phyloP scores from a whole-genome alignment of 768 basidiomycete genomes.

The Lepiota venenata region DNA sequence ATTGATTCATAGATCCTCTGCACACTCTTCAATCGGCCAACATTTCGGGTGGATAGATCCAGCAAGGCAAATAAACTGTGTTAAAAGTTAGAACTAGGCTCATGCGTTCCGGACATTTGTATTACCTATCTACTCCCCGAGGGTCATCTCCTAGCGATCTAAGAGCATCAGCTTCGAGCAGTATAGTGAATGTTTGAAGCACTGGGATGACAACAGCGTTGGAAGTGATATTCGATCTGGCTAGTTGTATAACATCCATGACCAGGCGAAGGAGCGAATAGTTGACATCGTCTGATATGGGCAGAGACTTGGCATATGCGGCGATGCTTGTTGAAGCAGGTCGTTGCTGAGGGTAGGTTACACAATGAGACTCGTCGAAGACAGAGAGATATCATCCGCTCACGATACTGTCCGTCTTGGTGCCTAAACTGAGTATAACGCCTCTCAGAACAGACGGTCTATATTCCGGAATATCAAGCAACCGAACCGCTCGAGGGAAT shows the following conservation, averaged over 20 bases:
- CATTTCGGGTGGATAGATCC: constrained; percentile 54
- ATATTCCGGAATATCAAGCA: constrained; percentile 63
- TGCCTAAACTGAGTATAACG: constrained; percentile 75
- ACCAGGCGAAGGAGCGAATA: constrained; percentile 54
- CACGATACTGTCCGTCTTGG: constrained; percentile 84
- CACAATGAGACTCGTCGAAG: constrained; percentile 11
- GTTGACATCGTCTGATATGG: constrained; percentile 29
- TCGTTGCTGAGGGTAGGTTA: constrained; percentile 50
- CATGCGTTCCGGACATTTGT: constrained; percentile 30
- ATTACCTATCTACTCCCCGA: constrained; percentile 52
- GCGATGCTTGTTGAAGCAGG: constrained; percentile 61
- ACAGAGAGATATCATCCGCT: constrained; percentile 23
- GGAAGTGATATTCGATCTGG: constrained; percentile 47
- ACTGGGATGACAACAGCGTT: constrained; percentile 83
- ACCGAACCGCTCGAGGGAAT: constrained; percentile 67
- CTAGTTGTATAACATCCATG: constrained; percentile 54
- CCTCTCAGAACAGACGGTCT: constrained; percentile 63
- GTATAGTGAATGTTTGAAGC: constrained; percentile 67
- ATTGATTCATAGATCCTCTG: constrained; percentile 78
- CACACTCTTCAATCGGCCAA: constrained; percentile 74
- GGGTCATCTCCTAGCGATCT: constrained; percentile 41
- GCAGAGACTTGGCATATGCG: constrained; percentile 51
- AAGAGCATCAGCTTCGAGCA: constrained; percentile 70
- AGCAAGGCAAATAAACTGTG: constrained; percentile 54
- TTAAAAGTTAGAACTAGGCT: constrained; percentile 31